Percentiles rank a stretch among this genome's conserved stretches.
Conservation (phyloP, 331 rosid species). For the Pyracantha coccinea region DNA sequence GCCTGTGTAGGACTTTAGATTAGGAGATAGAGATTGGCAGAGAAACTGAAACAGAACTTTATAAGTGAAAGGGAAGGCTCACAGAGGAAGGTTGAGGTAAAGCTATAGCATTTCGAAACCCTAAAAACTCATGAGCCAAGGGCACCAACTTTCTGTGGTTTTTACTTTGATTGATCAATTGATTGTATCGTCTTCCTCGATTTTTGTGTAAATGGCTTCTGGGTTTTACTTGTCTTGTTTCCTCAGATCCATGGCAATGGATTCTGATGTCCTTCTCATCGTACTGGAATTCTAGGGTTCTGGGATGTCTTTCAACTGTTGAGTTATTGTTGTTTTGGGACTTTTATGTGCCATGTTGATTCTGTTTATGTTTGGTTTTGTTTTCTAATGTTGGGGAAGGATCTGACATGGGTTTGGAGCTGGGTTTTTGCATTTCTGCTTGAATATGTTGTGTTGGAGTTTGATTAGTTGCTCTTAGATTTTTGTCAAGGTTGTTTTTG, state of each 20-base stretch:
- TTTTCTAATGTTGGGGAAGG: constrained; percentile 10
- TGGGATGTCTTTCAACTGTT: neutral
- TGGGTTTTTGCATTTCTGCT: neutral
- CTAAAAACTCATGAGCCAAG: neutral
- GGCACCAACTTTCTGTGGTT: neutral
- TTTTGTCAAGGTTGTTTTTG: constrained; percentile 6
- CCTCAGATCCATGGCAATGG: constrained; percentile 50
- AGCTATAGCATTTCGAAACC: constrained; percentile 5
- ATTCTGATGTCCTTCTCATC: constrained; percentile 15
- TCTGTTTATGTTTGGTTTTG: neutral
- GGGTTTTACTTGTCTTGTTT: constrained; percentile 5
- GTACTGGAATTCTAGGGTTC: constrained; percentile 18
- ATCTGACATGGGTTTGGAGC: constrained; percentile 21
- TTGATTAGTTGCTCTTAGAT: constrained; percentile 9
- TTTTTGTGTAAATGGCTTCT: constrained; percentile 19
- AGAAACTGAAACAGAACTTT: constrained; percentile 8
- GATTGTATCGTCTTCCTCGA: constrained; percentile 23
- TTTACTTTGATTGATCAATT: constrained; percentile 3
- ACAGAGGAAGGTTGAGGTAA: constrained; percentile 1
- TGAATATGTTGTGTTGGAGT: neutral
- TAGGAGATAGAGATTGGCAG: constrained; percentile 23
- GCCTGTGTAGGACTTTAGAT: constrained; percentile 8
- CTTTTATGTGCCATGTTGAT: neutral
- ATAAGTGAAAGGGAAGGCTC: constrained; percentile 9
- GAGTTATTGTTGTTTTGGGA: neutral